Evolutionary conservation across 2,329 filamentous ascomycete genomes (phyloP).

Genomic region (Pseudocercospora macadamiae): DNA sequence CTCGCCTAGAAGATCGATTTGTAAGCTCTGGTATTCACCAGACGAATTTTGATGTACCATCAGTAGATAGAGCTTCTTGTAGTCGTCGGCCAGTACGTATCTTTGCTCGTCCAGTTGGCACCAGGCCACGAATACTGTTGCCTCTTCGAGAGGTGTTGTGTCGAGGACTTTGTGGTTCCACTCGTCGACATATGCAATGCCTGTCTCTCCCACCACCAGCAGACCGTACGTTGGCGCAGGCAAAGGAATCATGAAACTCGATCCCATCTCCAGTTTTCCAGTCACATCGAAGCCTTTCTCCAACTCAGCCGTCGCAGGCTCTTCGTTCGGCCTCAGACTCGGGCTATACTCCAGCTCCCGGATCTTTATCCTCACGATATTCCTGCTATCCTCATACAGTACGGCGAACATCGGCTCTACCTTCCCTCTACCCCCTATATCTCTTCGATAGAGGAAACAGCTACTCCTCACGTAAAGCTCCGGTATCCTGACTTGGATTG

Average conservation of each 20-base stretch:
- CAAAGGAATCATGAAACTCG: constrained; percentile 65
- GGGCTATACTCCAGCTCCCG: constrained; percentile 58
- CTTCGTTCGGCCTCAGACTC: constrained; percentile 46
- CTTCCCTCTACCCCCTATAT: constrained; percentile 36
- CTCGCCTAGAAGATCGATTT: constrained; percentile 66
- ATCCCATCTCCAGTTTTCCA: constrained; percentile 60
- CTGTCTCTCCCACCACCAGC: constrained; percentile 61
- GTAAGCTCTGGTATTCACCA: constrained; percentile 71
- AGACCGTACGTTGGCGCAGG: constrained; percentile 58
- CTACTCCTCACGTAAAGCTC: constrained; percentile 70
- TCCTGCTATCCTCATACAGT: constrained; percentile 65
- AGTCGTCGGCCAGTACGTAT: constrained; percentile 91
- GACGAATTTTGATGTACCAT: constrained; percentile 70
- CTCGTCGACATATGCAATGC: constrained; percentile 83
- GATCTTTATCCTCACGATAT: constrained; percentile 58
- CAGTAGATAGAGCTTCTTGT: constrained; percentile 81
- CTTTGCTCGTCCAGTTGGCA: constrained; percentile 77
- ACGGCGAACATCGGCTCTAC: constrained; percentile 65
- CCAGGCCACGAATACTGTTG: constrained; percentile 91
- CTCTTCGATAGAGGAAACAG: constrained; percentile 63
- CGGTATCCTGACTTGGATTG: constrained; percentile 64
- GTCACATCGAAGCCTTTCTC: constrained; percentile 54
- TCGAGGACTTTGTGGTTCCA: constrained; percentile 66
- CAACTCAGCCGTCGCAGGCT: constrained; percentile 56
- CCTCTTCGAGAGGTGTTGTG: constrained; percentile 67